phyloP scores from a whole-genome alignment of 192 early-diverging fungal genomes.

The Coemansia sp. region DNA sequence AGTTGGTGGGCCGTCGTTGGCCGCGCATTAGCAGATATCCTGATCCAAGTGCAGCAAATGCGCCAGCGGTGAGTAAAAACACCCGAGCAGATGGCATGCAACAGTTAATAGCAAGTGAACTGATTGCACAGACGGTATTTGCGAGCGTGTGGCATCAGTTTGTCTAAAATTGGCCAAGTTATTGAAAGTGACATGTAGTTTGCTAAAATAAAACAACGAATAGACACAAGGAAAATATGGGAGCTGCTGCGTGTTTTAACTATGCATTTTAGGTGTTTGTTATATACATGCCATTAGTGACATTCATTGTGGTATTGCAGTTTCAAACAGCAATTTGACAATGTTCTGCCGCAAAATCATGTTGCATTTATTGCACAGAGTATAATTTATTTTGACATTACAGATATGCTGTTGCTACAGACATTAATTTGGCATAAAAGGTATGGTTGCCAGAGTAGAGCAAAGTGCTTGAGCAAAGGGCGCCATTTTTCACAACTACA shows the following conservation, averaged over 20 bases:
- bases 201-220: too few relatives aligned
- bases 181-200: too few relatives aligned
- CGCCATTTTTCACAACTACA: neutral
- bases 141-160: too few relatives aligned
- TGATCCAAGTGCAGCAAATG: constrained; percentile 11
- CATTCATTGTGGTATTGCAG: too few relatives aligned
- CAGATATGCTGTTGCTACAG: neutral
- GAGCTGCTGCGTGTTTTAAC: too few relatives aligned
- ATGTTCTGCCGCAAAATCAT: constrained; percentile 47
- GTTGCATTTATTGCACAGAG: neutral
- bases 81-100: constrained; percentile 13
- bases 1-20: constrained; percentile 32
- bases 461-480: neutral
- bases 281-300: too few relatives aligned
- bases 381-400: neutral
- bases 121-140: too few relatives aligned
- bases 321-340: too few relatives aligned
- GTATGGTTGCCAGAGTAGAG: neutral
- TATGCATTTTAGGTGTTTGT: too few relatives aligned
- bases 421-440: neutral
- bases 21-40: constrained; percentile 39
- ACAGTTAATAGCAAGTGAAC: too few relatives aligned
- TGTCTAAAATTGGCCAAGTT: neutral
- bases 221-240: too few relatives aligned
- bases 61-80: constrained; percentile 5